Percentiles rank a stretch among this genome's conserved stretches.
Conservation (phyloP, 2,329 filamentous ascomycete species). For the Amesomyces nigricolor region DNA sequence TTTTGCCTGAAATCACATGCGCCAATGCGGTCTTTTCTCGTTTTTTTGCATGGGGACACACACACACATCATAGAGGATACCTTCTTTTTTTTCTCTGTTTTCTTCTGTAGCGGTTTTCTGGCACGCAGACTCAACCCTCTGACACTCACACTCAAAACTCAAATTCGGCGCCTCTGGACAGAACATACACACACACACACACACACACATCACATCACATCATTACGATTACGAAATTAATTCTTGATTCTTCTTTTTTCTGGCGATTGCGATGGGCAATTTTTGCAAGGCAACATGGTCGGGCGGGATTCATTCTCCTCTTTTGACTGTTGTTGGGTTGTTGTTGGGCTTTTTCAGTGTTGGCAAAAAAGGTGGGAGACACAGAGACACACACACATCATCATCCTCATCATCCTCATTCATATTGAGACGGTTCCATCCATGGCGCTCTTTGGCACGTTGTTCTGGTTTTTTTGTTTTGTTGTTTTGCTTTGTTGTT, state of each 20-base stretch:
- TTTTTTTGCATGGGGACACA: constrained; percentile 24
- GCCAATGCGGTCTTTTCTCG: constrained; percentile 15
- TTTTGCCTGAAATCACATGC: constrained; percentile 24
- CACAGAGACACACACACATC: neutral
- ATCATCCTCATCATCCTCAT: too few species aligned
- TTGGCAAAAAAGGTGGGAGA: neutral
- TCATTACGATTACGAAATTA: constrained; percentile 24
- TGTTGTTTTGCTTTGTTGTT: too few species aligned
- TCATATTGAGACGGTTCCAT: too few species aligned
- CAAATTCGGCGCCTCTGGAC: constrained; percentile 19
- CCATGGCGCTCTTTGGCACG: constrained; percentile 11
- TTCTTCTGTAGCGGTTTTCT: constrained; percentile 21
- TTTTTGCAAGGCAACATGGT: too few species aligned
- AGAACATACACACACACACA: neutral
- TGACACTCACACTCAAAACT: too few species aligned
- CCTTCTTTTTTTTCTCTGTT: constrained; percentile 14
- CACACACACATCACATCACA: neutral
- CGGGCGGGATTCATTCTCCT: neutral
- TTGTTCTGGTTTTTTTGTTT: neutral
- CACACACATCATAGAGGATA: constrained; percentile 22
- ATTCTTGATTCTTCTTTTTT: constrained; percentile 13
- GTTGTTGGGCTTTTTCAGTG: too few species aligned
- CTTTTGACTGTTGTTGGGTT: constrained; percentile 5
- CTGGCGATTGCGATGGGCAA: neutral
- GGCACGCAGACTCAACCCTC: constrained; percentile 4